These are phyloP conservation scores for Helianthus annuus DNA, from an alignment of 129 eudicot genomes.

Conservation along the genomic window DNA sequence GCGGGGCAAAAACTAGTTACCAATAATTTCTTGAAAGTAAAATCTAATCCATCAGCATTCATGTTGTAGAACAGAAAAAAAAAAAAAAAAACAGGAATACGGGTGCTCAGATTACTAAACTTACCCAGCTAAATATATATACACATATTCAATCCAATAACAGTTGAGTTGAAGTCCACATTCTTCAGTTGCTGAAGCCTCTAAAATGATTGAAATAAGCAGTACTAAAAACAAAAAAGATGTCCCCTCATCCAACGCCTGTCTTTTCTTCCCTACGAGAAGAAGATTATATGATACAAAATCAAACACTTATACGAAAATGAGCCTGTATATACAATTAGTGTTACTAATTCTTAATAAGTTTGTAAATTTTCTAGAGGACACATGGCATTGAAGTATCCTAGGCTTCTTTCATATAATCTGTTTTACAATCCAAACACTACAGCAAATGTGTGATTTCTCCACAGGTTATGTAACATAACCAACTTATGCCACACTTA, in stretches of 20 bases:
- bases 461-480: neutral
- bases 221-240: neutral
- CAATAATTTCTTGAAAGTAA: constrained; percentile 1
- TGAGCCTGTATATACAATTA: neutral
- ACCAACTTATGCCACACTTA: neutral
- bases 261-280: constrained; percentile 21
- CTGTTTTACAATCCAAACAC: neutral
- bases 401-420: neutral
- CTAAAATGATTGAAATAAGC: neutral
- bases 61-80: constrained; percentile 16
- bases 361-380: neutral
- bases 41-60: constrained; percentile 1
- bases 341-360: neutral
- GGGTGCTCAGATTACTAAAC: constrained; percentile 6
- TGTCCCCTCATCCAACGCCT: constrained; percentile 13
- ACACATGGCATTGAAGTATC: neutral
- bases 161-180: constrained; percentile 18
- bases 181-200: constrained; percentile 20
- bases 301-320: neutral
- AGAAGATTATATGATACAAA: neutral
- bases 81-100: neutral
- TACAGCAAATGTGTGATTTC: neutral
- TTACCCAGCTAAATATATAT: constrained; percentile 33
- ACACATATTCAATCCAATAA: constrained; percentile 18
- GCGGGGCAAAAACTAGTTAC: no score